These are phyloP conservation scores for Paecilomyces dactylethromorphus DNA, from an alignment of 2,329 filamentous ascomycete genomes.

Conservation along the genomic window DNA sequence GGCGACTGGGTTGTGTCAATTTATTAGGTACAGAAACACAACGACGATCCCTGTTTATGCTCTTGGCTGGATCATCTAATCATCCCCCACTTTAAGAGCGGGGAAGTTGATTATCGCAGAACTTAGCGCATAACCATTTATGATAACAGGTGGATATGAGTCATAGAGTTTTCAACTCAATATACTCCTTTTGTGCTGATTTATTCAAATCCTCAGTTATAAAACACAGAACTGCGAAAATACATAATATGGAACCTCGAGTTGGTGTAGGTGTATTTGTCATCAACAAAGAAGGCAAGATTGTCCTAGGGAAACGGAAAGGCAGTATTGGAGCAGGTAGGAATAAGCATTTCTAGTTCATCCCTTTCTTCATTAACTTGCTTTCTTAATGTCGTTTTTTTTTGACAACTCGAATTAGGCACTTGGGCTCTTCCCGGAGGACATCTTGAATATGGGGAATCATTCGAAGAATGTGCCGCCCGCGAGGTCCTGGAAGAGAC, in stretches of 20 bases:
- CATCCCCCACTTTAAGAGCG: not conserved
- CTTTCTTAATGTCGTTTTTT: conserved; percentile 7
- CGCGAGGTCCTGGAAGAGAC: conserved; percentile 69
- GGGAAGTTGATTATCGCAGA: not conserved
- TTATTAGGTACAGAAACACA: not conserved
- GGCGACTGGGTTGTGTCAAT: not conserved
- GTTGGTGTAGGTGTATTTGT: conserved; percentile 47
- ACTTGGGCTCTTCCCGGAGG: conserved; percentile 66
- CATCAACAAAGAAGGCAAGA: conserved; percentile 33
- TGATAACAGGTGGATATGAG: not conserved
- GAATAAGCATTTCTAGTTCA: conserved; percentile 1
- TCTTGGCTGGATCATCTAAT: not conserved
- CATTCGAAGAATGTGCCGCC: conserved; percentile 54
- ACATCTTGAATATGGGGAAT: conserved; percentile 66
- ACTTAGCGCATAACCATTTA: not conserved
- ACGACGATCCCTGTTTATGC: not conserved
- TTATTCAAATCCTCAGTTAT: not conserved
- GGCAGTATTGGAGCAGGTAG: conserved; percentile 43
- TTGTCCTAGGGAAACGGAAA: conserved; percentile 43
- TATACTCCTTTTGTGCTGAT: not conserved
- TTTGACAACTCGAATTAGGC: conserved; percentile 31
- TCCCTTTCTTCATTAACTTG: not conserved
- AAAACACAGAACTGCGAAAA: not conserved
- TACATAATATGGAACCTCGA: conserved; percentile 7
- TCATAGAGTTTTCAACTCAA: not conserved